These are phyloP conservation scores for Globisporangium camurandrum DNA, from an alignment of 352 stramenopile species.

Conservation along the genomic window DNA sequence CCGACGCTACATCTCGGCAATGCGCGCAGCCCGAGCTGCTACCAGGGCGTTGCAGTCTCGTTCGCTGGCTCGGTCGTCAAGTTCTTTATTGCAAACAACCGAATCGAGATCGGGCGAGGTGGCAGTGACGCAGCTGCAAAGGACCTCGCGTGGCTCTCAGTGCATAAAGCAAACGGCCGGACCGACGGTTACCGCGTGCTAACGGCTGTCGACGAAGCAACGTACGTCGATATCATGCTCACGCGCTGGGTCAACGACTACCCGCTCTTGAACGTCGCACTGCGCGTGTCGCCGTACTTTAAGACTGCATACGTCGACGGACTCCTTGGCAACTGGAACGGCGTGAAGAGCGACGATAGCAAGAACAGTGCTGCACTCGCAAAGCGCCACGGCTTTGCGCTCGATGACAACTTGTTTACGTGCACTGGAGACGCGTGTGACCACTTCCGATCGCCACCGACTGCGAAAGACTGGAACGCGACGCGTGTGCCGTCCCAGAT, in stretches of 20 bases:
- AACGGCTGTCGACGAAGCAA: conserved; percentile 14
- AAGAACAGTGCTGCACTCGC: conserved; percentile 13
- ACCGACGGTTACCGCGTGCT: conserved; percentile 25
- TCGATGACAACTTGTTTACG: conserved; percentile 21
- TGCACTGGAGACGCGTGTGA: conserved; percentile 15
- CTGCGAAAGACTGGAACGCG: conserved; percentile 18
- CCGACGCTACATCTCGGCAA: conserved; percentile 6
- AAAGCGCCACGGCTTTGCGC: conserved; percentile 10
- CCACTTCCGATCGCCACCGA: conserved; percentile 11
- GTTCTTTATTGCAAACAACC: conserved; percentile 19
- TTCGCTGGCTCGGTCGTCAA: conserved; percentile 21
- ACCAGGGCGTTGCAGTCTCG: conserved; percentile 18
- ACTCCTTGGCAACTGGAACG: conserved; percentile 26
- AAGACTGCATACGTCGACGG: conserved; percentile 14
- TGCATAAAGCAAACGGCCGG: conserved; percentile 14
- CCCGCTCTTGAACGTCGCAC: conserved; percentile 19
- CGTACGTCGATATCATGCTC: conserved; percentile 25
- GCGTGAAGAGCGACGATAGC: conserved; percentile 15
- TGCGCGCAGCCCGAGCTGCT: conserved; percentile 16
- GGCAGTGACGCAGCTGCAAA: too few relatives aligned
- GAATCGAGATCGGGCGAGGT: conserved; percentile 16
- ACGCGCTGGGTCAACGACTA: conserved; percentile 18
- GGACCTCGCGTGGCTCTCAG: conserved; percentile 17
- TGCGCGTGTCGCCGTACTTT: conserved; percentile 22
- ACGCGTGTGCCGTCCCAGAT: neutral